Evolutionary conservation across 2,329 filamentous ascomycete species (phyloP), one percentile per base, ranked within the genome.

Genomic region (Myriosclerotinia duriaeana): DNA sequence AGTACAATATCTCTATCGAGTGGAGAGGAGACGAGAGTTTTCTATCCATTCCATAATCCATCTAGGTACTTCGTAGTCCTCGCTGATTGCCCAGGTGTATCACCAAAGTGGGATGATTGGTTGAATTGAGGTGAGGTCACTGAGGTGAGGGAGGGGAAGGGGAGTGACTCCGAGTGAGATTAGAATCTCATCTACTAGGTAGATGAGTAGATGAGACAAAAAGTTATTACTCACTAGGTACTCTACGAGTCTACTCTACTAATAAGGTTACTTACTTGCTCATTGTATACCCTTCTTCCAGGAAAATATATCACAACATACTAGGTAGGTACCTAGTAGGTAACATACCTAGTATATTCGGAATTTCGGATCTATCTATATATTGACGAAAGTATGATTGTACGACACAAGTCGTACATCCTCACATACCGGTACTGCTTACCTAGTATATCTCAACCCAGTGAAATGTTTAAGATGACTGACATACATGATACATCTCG

Each of bases 11-110:
- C 52, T 34, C 22, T 40, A 58, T 58, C n/a, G 30, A 17, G 60
- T 53, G 60, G 60, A 63, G 48, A 63, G 60, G 60, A 63, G 48
- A 63, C 14, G 26, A 53, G 60, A 44, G 30, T 46, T 20, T 34
- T 14, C 38, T 8, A 22, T 22, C 20, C 53, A 38, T 30, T 11
- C 15, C 11, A 34, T 22, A 34, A 26, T 26, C 26, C 26, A 26
- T 26, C 26, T 26, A 26, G n/a, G n/a, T n/a, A n/a, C n/a, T n/a
- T n/a, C n/a, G n/a, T n/a, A n/a, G 12, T 36, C n/a, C 11, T 59
- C 55, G 46, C 55, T 34, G 40, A 59, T 36, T 48, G n/a, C n/a
- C n/a, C n/a, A n/a, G n/a, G n/a, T n/a, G 40, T 36, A 15, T 17
- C 8, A 34, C 55, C 20, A 59, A n/a, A 46, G 55, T 34, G 22